Base-by-base conservation (phyloP, 805 yeast genomes). In the Peterozyma xylosa region DNA sequence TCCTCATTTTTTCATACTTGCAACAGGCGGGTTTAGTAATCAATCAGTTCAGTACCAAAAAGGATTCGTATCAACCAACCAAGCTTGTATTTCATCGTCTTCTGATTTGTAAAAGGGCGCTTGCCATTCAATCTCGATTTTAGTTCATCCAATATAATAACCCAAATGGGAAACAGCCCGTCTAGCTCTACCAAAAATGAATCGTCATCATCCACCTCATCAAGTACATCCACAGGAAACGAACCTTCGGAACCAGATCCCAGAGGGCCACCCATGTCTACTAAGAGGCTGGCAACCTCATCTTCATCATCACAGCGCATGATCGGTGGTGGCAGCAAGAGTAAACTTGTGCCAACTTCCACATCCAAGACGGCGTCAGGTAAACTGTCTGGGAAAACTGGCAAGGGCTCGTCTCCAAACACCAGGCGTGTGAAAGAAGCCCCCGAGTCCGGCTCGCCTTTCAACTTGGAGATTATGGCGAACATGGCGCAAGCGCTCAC, bases 391-490 rank as follows among this genome's bases (percentile, higher is more conserved):
- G 27, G 7, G 27, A 21, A 21, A 11, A 18, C 17, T 14, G 29
- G 11, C 11, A 41, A 41, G 29, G 16, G 38, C 11, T 21, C 40
- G 16, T 30, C 41, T 33, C 38, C 34, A 9, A 11, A 13, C 15
- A 11, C 34, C 34, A 32, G 15, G 34, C 13, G 15, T 11, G 5
- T 32, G 34, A 32, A 32, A 14, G 27, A 21, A 7, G 7, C 27
- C 27, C 27, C 27, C 7, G 34, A 14, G 13, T 56, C 33, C 57
- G 61, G 5, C 51, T 51, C 38, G 51, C 56, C 40, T 18, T 45
- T 39, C 43, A 72, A 68, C 45, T 51, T 70, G 36, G 76, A 71
- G 42, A 70, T 73, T 37, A 73, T 70, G 18, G 67, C 64, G n/a
- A 64, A 71, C 32, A 63, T 70, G 69, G 76, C 78, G 2, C 59